Conservation (phyloP, 2,329 filamentous ascomycete species). For the Alternaria longipes region DNA sequence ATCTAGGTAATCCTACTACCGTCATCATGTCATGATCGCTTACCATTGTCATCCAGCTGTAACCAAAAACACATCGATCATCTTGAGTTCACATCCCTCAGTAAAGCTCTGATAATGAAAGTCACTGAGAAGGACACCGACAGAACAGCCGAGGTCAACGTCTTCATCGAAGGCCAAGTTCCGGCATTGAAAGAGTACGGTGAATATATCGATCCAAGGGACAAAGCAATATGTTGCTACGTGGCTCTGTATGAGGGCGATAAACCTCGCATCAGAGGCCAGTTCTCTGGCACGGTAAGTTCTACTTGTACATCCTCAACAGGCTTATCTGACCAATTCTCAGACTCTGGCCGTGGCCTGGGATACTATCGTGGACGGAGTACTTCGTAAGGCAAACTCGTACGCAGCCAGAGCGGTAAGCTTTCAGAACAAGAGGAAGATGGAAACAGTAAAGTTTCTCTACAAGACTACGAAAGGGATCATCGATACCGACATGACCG, state of each 20-base stretch:
- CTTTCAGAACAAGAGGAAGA: conserved; percentile 32
- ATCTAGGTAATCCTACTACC: background rate
- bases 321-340: conserved; percentile 1
- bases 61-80: background rate
- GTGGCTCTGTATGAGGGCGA: conserved; percentile 47
- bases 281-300: conserved; percentile 46
- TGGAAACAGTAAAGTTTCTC: conserved; percentile 30
- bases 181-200: conserved; percentile 45
- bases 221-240: conserved; percentile 48
- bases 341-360: conserved; percentile 39
- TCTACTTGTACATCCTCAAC: background rate
- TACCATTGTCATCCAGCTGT: too few relatives aligned
- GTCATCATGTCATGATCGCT: background rate
- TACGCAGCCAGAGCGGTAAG: conserved; percentile 20
- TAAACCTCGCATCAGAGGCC: conserved; percentile 41
- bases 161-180: conserved; percentile 36
- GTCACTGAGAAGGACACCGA: conserved; percentile 46
- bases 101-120: conserved; percentile 46
- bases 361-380: conserved; percentile 52
- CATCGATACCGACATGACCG: conserved; percentile 92
- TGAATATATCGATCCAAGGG: conserved; percentile 34
- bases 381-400: conserved; percentile 34
- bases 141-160: conserved; percentile 42
- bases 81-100: too few relatives aligned
- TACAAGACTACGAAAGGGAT: conserved; percentile 51